Base-by-base conservation (phyloP, 2,329 filamentous ascomycete species). In the Monosporascus sp. region DNA sequence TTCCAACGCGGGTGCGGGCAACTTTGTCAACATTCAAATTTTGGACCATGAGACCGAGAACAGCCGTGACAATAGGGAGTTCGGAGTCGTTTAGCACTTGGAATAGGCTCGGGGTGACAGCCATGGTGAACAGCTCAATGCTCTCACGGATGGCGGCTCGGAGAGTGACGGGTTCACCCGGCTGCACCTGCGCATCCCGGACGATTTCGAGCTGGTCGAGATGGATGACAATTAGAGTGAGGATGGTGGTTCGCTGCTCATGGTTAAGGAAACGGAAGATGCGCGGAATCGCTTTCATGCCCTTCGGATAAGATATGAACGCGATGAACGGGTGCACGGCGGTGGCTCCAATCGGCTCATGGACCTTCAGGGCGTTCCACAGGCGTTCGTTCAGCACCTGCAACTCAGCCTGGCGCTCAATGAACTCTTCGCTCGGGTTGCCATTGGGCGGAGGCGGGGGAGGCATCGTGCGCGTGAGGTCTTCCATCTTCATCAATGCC, bases 191-290 rank as follows among this genome's bases (percentile, higher is more conserved):
- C 1, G 89, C 92, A 52, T 88, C 83, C 52, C 88, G 85, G 54
- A 97, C 87, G 49, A 99, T 93, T 63, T 97, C 91, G 41, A 99
- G 80, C 60, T 89, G 85, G 69, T 97, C 94, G 35, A 99, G 84
- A 64, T 97, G 91, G 50, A 97, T 87, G 54, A 96, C 84, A 60
- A 99, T 93, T 81, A 99, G 93, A 5, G 94, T 99, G 57, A 99
- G 79, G 57, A 97, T 90, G 1, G 92, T 97, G 22, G 94, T 92
- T 49, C 93, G 89, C 72, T 97, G 92, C 67, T 97, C 89, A 57
- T 92, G 88, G 58, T 89, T 88, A 50, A 97, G 89, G 65, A 97
- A 90, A 44, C 91, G 87, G 81, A 97, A 97, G 50, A 97, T 89
- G 52, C 94, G 90, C 49, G 91, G 91, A 56, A 99, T 90, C 2